A percentile compares a stretch with the other conserved stretches of the same genome.
phyloP scores from a whole-genome alignment of 2,329 filamentous ascomycete genomes.

The Trichoderma aggressivum region DNA sequence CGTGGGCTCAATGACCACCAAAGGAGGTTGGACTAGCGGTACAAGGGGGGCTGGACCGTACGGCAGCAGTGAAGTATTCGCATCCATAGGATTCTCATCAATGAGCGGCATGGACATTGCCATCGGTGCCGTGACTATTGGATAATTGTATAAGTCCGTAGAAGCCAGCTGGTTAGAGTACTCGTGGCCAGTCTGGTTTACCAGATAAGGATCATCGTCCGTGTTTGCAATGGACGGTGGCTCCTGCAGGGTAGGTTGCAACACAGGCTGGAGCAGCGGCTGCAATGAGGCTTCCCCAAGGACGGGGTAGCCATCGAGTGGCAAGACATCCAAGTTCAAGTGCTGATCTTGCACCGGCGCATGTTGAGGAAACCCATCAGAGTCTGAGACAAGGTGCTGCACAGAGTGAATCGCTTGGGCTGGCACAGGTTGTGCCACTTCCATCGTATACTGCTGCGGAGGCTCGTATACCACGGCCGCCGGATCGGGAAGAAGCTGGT shows the following conservation, averaged over 20 bases:
- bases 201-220: neutral
- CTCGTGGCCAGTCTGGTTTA: neutral
- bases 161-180: neutral
- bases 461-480: slow-evolving; percentile 29
- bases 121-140: neutral
- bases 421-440: slow-evolving; percentile 25
- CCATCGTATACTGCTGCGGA: slow-evolving; percentile 32
- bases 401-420: neutral
- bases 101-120: neutral
- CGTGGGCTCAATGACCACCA: neutral
- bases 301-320: slow-evolving; percentile 4
- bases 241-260: neutral
- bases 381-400: neutral
- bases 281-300: neutral
- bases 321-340: neutral
- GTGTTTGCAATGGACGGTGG: neutral
- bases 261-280: neutral
- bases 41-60: neutral
- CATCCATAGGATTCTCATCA: neutral
- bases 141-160: neutral
- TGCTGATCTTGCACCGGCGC: neutral
- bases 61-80: neutral
- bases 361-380: neutral
- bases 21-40: neutral
- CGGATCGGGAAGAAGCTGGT: slow-evolving; percentile 31